A percentile compares a stretch with the other conserved stretches of the same genome.
These are phyloP conservation scores for Echria macrotheca DNA, from an alignment of 495 filamentous ascomycete genomes.

Conservation along the genomic window DNA sequence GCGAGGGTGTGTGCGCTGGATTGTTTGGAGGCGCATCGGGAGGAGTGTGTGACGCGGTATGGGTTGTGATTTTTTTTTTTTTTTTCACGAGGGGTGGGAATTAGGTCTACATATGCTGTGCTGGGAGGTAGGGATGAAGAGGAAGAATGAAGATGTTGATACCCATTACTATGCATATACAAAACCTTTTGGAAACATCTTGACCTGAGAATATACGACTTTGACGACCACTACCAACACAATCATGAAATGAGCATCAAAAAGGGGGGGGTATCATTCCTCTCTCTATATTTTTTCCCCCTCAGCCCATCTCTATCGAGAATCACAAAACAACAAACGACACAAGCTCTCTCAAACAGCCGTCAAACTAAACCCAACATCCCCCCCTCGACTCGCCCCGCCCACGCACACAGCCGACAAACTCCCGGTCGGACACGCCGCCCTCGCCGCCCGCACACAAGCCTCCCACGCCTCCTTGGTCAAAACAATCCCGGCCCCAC, in stretches of 20 bases:
- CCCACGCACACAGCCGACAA: slow-evolving; percentile 43
- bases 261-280: not conserved
- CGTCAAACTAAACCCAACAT: slow-evolving; percentile 43
- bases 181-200: too few relatives aligned
- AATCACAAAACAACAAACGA: not conserved
- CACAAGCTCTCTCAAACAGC: slow-evolving; percentile 13
- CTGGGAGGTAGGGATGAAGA: too few relatives aligned
- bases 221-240: too few relatives aligned
- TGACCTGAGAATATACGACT: too few relatives aligned
- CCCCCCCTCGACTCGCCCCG: slow-evolving; percentile 38
- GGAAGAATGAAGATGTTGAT: too few relatives aligned
- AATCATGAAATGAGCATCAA: too few relatives aligned
- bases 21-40: slow-evolving; percentile 73
- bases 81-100: too few relatives aligned
- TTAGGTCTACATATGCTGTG: too few relatives aligned
- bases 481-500: slow-evolving; percentile 43
- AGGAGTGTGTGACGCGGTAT: slow-evolving; percentile 65
- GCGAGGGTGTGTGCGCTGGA: slow-evolving; percentile 73
- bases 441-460: slow-evolving; percentile 44
- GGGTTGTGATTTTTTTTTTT: slow-evolving; percentile 42
- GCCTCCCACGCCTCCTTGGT: slow-evolving; percentile 47
- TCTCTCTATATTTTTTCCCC: not conserved
- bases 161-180: too few relatives aligned
- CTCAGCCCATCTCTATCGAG: not conserved
- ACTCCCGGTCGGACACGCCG: slow-evolving; percentile 43